These are phyloP conservation scores for Cyclotella baltica DNA, from an alignment of 108 stramenopile species.

Conservation along the genomic window DNA sequence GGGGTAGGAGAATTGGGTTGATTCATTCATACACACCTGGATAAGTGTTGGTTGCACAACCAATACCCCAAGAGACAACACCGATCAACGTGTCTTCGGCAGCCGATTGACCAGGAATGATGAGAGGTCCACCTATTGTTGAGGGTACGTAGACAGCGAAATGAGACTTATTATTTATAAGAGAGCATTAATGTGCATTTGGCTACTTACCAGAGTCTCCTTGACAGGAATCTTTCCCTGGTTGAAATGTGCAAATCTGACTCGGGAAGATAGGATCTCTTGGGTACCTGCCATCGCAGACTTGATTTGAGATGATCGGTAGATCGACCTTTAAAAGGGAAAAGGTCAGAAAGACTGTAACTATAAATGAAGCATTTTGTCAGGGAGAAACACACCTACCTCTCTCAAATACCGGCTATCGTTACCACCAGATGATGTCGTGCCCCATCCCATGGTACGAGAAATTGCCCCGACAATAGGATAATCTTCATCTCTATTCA, in stretches of 20 bases:
- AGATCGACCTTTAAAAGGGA: too few relatives aligned
- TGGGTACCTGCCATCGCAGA: constrained; percentile 15
- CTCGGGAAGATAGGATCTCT: background rate
- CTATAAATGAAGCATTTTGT: too few relatives aligned
- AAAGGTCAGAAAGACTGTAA: too few relatives aligned
- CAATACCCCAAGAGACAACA: constrained; percentile 32
- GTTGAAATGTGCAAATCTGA: constrained; percentile 14
- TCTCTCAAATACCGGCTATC: background rate
- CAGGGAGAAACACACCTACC: too few relatives aligned
- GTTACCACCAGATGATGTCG: background rate
- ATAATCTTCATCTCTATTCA: constrained; percentile 20
- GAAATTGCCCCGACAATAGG: background rate
- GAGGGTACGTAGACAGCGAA: too few relatives aligned
- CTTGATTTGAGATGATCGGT: constrained; percentile 43
- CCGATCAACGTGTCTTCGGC: constrained; percentile 46
- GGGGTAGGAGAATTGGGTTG: too few relatives aligned
- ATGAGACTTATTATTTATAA: background rate
- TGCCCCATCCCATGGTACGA: constrained; percentile 13
- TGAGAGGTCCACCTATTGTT: constrained; percentile 14
- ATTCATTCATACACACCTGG: constrained; percentile 48
- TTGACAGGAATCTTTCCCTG: constrained; percentile 21
- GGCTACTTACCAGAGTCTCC: constrained; percentile 18
- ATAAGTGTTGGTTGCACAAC: constrained; percentile 18
- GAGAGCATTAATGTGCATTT: background rate
- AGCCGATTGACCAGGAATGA: constrained; percentile 20